Evolutionary conservation across 1,139 yeast species (phyloP).

Genomic region (Tardiomyces depauwii): DNA sequence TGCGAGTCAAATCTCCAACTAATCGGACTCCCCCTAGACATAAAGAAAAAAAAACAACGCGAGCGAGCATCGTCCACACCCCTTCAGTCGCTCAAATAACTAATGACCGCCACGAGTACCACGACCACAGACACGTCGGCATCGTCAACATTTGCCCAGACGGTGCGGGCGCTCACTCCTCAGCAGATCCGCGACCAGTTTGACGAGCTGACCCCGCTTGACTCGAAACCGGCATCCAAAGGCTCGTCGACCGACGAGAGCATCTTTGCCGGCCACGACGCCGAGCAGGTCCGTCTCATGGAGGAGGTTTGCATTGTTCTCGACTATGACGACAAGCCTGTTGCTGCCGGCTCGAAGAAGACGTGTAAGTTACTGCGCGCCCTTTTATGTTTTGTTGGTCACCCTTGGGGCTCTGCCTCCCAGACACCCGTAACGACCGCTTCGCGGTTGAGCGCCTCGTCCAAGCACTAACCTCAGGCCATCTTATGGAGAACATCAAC

Average conservation of each 20-base stretch:
- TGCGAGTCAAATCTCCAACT: too few relatives aligned
- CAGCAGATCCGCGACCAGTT: slow-evolving; percentile 45
- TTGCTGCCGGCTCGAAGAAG: slow-evolving; percentile 93
- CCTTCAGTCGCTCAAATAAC: too few relatives aligned
- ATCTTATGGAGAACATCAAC: slow-evolving; percentile 77
- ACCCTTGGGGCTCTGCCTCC: too few relatives aligned
- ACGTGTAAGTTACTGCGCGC: slow-evolving; percentile 33
- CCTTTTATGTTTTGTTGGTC: too few relatives aligned
- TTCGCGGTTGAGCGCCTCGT: too few relatives aligned
- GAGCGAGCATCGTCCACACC: too few relatives aligned
- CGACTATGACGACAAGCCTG: slow-evolving; percentile 75
- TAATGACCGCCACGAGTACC: slow-evolving; percentile 1
- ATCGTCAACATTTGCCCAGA: slow-evolving; percentile 13
- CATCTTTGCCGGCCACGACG: slow-evolving; percentile 75
- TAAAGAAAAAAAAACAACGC: too few relatives aligned
- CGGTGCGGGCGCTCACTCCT: slow-evolving; percentile 41
- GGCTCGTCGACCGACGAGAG: slow-evolving; percentile 12
- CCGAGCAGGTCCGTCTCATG: slow-evolving; percentile 90
- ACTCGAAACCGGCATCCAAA: slow-evolving; percentile 3
- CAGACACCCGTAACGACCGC: too few relatives aligned
- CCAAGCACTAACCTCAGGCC: slow-evolving; percentile 24
- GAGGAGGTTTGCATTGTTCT: slow-evolving; percentile 92
- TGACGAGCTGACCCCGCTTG: slow-evolving; percentile 34
- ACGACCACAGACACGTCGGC: slow-evolving; percentile 1
- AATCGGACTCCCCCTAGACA: too few relatives aligned